Percentiles rank a stretch among this genome's conserved stretches.
Evolutionary conservation across 441 rosid species (phyloP).

Genomic region (Capsella rubella): DNA sequence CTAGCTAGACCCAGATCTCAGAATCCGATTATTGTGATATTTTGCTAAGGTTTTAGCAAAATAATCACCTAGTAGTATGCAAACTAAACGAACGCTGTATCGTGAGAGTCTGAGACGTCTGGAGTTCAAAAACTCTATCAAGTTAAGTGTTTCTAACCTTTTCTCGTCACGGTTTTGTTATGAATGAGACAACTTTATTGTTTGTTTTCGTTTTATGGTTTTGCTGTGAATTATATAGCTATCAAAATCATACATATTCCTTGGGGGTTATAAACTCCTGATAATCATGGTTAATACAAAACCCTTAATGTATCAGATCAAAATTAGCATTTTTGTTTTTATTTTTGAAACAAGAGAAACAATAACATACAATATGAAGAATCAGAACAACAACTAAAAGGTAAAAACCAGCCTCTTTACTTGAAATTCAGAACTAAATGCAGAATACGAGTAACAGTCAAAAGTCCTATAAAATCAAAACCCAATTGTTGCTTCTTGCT

Average conservation of each 20-base stretch:
- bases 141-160: conserved; percentile 13
- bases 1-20: conserved; percentile 13
- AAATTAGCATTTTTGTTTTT: neutral
- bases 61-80: neutral
- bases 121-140: conserved; percentile 22
- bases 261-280: neutral
- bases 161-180: conserved; percentile 32
- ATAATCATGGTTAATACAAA: neutral
- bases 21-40: neutral
- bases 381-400: neutral
- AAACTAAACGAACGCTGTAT: neutral
- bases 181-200: neutral
- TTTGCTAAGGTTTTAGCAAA: conserved; percentile 15
- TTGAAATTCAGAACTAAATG: conserved; percentile 6
- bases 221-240: neutral
- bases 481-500: conserved; percentile 10
- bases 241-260: neutral
- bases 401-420: neutral
- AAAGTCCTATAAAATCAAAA: conserved; percentile 16
- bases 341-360: neutral
- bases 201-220: conserved; percentile 6
- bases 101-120: conserved; percentile 27
- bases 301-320: neutral
- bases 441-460: conserved; percentile 4
- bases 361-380: neutral